Conservation (phyloP, 495 filamentous ascomycete genomes). For the Penicillium longicatenatum region DNA sequence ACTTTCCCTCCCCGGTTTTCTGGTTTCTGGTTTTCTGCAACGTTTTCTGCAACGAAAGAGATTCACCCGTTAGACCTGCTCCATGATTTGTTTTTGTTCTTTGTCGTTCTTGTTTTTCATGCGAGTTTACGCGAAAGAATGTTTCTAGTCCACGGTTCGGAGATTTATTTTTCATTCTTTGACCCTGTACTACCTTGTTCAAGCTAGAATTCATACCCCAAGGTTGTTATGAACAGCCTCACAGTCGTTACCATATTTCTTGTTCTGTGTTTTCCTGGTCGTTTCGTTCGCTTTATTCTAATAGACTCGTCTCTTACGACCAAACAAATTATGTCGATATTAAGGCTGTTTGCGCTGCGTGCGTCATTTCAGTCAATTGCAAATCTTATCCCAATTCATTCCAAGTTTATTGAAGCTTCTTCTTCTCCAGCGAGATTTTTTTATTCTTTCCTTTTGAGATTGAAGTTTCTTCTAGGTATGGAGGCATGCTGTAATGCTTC, state of each 20-base stretch:
- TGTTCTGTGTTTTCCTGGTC: conserved; percentile 3
- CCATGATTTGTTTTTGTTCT: background rate
- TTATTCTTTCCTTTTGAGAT: background rate
- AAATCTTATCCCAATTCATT: background rate
- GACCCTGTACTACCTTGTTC: conserved; percentile 9
- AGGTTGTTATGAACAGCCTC: conserved; percentile 8
- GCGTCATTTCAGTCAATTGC: background rate
- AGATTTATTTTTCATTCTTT: background rate
- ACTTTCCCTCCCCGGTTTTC: background rate
- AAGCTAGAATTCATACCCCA: conserved; percentile 28
- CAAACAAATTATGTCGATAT: conserved; percentile 5
- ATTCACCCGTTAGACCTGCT: conserved; percentile 14
- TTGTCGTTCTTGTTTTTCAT: background rate
- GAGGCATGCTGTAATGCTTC: too few species aligned
- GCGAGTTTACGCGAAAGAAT: conserved; percentile 21
- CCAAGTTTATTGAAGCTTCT: background rate
- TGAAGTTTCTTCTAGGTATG: background rate
- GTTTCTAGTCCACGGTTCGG: conserved; percentile 1
- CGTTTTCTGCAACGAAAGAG: conserved; percentile 14
- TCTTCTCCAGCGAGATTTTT: background rate
- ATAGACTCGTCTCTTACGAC: conserved; percentile 9
- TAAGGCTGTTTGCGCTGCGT: conserved; percentile 6
- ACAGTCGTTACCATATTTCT: conserved; percentile 18
- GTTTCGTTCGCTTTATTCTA: conserved; percentile 5
- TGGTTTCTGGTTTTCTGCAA: conserved; percentile 4